Evolutionary conservation across 306 rosid species (phyloP), one percentile per base, ranked within the genome.

Genomic region (Gynostemma pentaphyllum): DNA sequence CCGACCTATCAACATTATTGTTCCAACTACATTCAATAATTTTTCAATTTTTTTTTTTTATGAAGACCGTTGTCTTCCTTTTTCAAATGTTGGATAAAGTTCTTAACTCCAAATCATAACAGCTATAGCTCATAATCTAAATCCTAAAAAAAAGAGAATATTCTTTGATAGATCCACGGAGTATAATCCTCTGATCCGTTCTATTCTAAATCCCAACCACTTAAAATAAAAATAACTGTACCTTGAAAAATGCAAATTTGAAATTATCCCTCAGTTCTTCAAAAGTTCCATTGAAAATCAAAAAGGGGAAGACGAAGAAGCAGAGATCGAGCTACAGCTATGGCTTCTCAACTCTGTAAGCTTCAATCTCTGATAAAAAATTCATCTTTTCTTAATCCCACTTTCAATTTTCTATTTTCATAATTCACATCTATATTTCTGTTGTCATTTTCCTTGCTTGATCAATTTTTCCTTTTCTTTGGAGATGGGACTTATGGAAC

Each of bases 291-390:
- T n/a, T n/a, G n/a, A n/a, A 10, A 34, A 14, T 9, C 22, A 10
- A 7, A 9, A 4, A 3, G 21, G 18, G 32, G 50, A 5, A 16
- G 39, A 37, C 30, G 37, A 26, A 36, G 57, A 67, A 46, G 56
- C 50, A 37, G 72, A 49, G 44, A 68, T 14, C 11, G 66, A 65
- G 34, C 8, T 24, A 65, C 13, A 7, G 15, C 54, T 72, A 72
- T 81, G 80, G 72, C 75, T 64, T 48, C 54, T 51, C 50, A 70
- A n/a, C 70, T 30, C 51, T 49, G 86, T 81, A 78, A 72, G 76
- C 73, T 52, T 26, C 70, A 39, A 22, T 19, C 3, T 34, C 63
- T 19, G 16, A 9, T n/a, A 14, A 24, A 21, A 8, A 9, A 23
- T 23, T 4, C 53, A 8, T 29, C 14, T 4, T 40, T 9, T 57